Evolutionary conservation across 768 basidiomycete species (phyloP), one percentile per base, ranked within the genome.

Genomic region (Phylloporus rhodoxanthus): DNA sequence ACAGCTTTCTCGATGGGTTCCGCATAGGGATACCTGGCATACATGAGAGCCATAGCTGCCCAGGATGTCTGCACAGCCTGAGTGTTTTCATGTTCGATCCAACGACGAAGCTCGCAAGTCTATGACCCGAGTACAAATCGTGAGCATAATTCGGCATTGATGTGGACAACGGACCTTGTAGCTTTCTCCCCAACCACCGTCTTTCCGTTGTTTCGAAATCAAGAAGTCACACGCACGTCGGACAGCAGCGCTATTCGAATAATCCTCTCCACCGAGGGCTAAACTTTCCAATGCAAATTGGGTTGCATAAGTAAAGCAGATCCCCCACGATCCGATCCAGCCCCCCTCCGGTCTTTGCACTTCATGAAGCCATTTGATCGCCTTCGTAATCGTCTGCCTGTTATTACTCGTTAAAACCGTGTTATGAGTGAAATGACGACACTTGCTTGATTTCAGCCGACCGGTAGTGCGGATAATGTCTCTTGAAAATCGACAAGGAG

Each of bases 161-260:
- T n/a, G 38, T 2, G 15, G 7, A 34, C 19, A 8, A 4, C 74
- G 41, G 40, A 91, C 95, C 83, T 90, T 87, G 70, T 92, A 98
- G 57, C 91, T 97, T 70, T 98, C 96, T 15, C 96, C 96, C 94
- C 96, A 99, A 0, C 95, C 95, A 17, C 95, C 95, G 61, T 98
- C 96, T 8, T 70, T 72, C 61, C 87, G 79, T 64, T 97, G 95
- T 62, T 91, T 91, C 26, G 73, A 62, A 36, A 94, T 59, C 26
- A 99, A 68, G 70, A 95, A 97, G 28, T 84, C 76, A 60, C 95
- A 98, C 2, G 93, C 94, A 43, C 76, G 74, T 45, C 77, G 76
- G 26, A 83, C 82, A 36, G 74, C 65, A 19, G 72, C 63, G 53
- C 90, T 93, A 23, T 81, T 96, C 33, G 67, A 74, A 62, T 91